Base-by-base conservation (phyloP, 75 land plant genomes). In the Isoetes taiwanensis region DNA sequence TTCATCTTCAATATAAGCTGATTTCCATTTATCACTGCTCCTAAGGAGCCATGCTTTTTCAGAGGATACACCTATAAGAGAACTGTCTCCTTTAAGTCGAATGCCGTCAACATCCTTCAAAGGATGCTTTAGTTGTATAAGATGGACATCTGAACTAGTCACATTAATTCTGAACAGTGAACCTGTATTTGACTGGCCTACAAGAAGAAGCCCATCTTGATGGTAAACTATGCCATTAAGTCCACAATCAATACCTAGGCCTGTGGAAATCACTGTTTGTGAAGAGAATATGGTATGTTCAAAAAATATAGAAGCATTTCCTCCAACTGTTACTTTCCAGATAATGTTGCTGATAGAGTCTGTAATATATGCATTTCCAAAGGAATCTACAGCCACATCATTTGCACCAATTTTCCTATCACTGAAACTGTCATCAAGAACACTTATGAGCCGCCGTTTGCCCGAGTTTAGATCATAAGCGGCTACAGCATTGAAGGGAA, bases 361-460 rank as follows among this genome's bases (percentile, higher is more conserved):
- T 23, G 90, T 85, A 56, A 85, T 76, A 66, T 67, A 88, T 42
- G 80, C 82, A 64, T 76, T 70, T 6, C 75, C 76, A 21, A 71
- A 66, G n/a, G 42, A 61, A 56, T 78, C 94, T 32, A 81, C 69
- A 12, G 78, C 69, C 31, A 85, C 76, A 63, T 64, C 82, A 61
- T 78, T 78, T 35, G 72, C 9, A 9, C 28, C 41, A 10, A 27
- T 30, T 43, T 28, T 52, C 32, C 30, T 56, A 17, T 52, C 62
- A 41, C 30, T 24, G 27, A 34, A n/a, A n/a, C n/a, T 21, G 24
- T 11, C 33, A 34, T 68, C 71, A 28, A 77, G 74, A 24, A 19
- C 54, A 14, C 72, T 12, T 54, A 76, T 63, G 69, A 69, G 72
- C 29, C 73, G 23, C 38, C 78, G 69, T 24, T 41, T 25, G 56